Conservation (phyloP, 441 rosid species). For the Gossypium armourianum region DNA sequence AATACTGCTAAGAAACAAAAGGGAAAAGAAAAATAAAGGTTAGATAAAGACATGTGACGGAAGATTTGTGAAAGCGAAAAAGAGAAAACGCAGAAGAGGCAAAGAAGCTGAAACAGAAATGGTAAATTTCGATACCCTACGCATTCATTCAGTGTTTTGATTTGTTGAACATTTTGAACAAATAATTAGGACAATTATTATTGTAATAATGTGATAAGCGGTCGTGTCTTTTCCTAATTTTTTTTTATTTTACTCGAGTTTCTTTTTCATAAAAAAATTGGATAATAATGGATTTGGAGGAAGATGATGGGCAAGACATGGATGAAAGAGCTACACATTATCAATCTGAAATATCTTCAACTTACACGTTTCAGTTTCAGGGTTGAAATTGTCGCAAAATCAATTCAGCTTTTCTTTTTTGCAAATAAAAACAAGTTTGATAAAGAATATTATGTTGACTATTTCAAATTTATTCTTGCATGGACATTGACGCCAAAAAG, state of each 20-base stretch:
- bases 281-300: not conserved
- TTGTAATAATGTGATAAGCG: not conserved
- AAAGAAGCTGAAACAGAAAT: constrained; percentile 2
- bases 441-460: not conserved
- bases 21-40: not conserved
- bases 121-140: constrained; percentile 2
- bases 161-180: not conserved
- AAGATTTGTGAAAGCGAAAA: not conserved
- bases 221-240: not conserved
- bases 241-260: not conserved
- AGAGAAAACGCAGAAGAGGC: not conserved
- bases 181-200: not conserved
- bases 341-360: not conserved
- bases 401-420: not conserved
- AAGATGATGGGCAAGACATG: not conserved
- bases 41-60: constrained; percentile 3
- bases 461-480: not conserved
- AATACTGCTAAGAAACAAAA: not conserved
- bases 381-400: not conserved
- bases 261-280: too few species aligned
- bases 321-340: not conserved
- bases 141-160: not conserved
- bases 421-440: constrained; percentile 11
- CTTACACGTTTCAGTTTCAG: not conserved
- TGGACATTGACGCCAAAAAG: not conserved